Percentiles rank a stretch among this genome's conserved stretches.
Evolutionary conservation across 2,329 filamentous ascomycete species (phyloP).

Genomic region (Nemania bipapillata): DNA sequence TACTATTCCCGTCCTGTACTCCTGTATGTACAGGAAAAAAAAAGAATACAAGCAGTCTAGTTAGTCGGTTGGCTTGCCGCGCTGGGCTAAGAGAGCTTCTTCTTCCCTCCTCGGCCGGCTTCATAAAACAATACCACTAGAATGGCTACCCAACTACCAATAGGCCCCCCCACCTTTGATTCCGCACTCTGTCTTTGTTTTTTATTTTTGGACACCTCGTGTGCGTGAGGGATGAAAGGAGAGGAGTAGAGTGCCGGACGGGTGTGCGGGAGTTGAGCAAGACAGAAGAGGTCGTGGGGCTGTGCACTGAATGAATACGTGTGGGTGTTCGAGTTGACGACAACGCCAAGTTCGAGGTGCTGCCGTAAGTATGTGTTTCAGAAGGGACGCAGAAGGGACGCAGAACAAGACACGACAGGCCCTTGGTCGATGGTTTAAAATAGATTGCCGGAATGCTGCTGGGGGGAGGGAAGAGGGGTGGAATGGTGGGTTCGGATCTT

Average conservation of each 20-base stretch:
- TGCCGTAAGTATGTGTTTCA: slow-evolving; percentile 23
- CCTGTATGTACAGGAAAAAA: too few species aligned
- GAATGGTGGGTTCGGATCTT: slow-evolving; percentile 16
- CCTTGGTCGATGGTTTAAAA: slow-evolving; percentile 34
- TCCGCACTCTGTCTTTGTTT: neutral
- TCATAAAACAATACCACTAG: neutral
- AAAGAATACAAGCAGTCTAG: neutral
- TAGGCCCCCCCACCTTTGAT: neutral
- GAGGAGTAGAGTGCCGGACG: neutral
- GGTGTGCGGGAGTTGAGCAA: neutral
- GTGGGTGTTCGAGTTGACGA: slow-evolving; percentile 10
- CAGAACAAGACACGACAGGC: neutral
- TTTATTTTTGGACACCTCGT: slow-evolving; percentile 19
- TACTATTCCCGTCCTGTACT: neutral
- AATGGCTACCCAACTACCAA: neutral
- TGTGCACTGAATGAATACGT: slow-evolving; percentile 15
- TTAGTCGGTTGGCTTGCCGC: neutral
- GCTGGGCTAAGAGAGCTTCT: neutral
- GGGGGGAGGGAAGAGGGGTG: neutral
- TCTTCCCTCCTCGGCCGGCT: neutral
- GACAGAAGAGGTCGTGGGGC: slow-evolving; percentile 19
- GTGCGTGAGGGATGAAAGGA: neutral
- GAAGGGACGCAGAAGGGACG: slow-evolving; percentile 4
- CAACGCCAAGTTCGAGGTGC: slow-evolving; percentile 1
- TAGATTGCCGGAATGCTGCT: slow-evolving; percentile 27